Base-by-base conservation (phyloP, 345 rosid species). In the thale cress (Arabidopsis thaliana) region DNA sequence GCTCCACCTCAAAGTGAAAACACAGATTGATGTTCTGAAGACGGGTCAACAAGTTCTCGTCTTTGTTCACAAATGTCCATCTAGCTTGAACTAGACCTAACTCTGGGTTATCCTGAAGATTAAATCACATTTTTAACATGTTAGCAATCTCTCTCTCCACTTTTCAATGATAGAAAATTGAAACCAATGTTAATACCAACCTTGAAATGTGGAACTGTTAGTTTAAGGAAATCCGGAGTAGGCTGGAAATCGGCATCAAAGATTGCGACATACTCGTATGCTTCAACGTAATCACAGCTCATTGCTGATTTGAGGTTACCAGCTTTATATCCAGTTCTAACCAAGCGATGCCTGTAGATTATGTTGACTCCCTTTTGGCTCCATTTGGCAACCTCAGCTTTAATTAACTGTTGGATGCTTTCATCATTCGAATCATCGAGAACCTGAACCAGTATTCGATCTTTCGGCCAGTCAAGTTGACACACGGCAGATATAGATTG, bases 191-290 rank as follows among this genome's bases (percentile, higher is more conserved):
- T 20, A 3, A 73, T 28, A 23, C 76, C 62, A 14, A 91, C 97
- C 91, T 88, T 86, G 78, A 91, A 91, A 83, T 91, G 92, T 14
- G 93, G 93, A 83, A 91, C 90, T 4, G 92, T 87, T 37, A 75
- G 81, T 77, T 83, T 88, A 40, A 91, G 92, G 73, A 85, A 87
- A 71, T 87, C 91, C 1, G 93, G 88, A 38, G 82, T 84, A 14
- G 92, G 96, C 49, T 87, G 93, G 80, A 91, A 91, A 82, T 91
- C 97, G 0, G 97, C 97, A 48, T 91, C 97, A 71, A 91, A 91
- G 63, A 91, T 91, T 5, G 97, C 92, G 42, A 91, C 97, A 80
- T 84, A 88, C 89, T 91, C 92, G 33, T 87, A 88, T 50, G 83
- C 88, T 74, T 79, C 82, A 3, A 88, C 86, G 74, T 88, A 88